Evolutionary conservation across 768 basidiomycete genomes (phyloP), one percentile per base, ranked within the genome.

Genomic region (Collybia sordida): DNA sequence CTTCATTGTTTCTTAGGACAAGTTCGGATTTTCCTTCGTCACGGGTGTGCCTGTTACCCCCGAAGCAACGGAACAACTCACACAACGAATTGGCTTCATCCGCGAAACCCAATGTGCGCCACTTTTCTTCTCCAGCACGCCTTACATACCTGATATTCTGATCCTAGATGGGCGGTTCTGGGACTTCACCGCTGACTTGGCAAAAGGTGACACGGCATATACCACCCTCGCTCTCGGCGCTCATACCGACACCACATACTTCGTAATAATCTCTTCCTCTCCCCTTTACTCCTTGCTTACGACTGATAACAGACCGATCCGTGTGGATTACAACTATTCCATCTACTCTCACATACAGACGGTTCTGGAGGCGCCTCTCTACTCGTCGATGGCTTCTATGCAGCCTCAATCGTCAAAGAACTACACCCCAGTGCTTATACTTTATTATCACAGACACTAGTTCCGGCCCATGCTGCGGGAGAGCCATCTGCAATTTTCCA

Each of bases 361-460:
- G 93, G 93, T 17, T 74, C 77, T 12, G 96, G 96, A 1, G 96
- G 96, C 14, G 77, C 85, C 3, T 91, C 91, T 3, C 78, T 98
- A n/a, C 85, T 98, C 37, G 93, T 98, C 12, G 96, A 99, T 61
- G 95, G 93, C 21, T 97, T 97, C 75, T 89, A 95, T 63, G 88
- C 85, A 47, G 95, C 96, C 1, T 85, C 85, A 0, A 75, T 90
- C 47, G 77, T 98, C 18, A 81, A 82, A 43, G 78, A 84, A 46
- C 73, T 85, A 19, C 72, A 93, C 59, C 92, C 93, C 0, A 74
- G 80, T 0, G 77, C 79, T 2, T 94, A 93, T 67, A 68, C 70
- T 3, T 66, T 89, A 5, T 78, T 98, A 9, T 83, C 91, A 0
- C 68, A 72, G 8, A 66, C 91, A 3, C 78, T 79, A 0, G 74